These are phyloP conservation scores for Shiraia sp. DNA, from an alignment of 2,329 filamentous ascomycete genomes.

Conservation along the genomic window DNA sequence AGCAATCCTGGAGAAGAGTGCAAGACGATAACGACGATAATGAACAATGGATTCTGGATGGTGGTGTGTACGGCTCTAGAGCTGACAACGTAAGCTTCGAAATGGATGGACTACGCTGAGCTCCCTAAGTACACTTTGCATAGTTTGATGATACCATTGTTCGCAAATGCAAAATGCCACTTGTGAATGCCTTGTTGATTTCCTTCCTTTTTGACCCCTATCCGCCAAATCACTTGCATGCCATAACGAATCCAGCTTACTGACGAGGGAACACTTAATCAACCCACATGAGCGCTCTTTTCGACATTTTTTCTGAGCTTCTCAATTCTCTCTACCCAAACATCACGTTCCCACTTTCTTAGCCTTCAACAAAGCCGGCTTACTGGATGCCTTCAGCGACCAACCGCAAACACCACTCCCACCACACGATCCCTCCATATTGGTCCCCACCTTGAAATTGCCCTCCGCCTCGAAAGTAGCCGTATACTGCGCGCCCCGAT, in stretches of 20 bases:
- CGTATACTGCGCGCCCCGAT: constrained; percentile 14
- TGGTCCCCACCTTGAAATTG: constrained; percentile 16
- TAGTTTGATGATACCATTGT: too few relatives aligned
- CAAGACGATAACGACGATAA: constrained; percentile 59
- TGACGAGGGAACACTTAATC: too few relatives aligned
- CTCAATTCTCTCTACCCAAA: too few relatives aligned
- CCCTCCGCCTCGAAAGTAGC: constrained; percentile 17
- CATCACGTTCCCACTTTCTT: not conserved
- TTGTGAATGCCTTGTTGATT: too few relatives aligned
- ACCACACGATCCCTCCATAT: constrained; percentile 21
- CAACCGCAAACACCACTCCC: constrained; percentile 24
- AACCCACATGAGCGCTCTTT: too few relatives aligned
- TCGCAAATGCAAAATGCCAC: too few relatives aligned
- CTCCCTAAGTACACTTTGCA: not conserved
- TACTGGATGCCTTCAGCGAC: constrained; percentile 9
- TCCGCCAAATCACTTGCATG: too few relatives aligned
- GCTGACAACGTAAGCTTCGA: constrained; percentile 20
- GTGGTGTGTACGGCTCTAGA: constrained; percentile 50
- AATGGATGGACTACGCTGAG: constrained; percentile 14
- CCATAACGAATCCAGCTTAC: too few relatives aligned
- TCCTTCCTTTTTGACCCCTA: too few relatives aligned
- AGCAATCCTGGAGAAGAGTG: constrained; percentile 53
- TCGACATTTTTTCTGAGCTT: too few relatives aligned
- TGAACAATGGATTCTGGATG: constrained; percentile 58
- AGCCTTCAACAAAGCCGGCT: constrained; percentile 5